Evolutionary conservation across 495 filamentous ascomycete species (phyloP).

Genomic region (Rhypophila decipiens): DNA sequence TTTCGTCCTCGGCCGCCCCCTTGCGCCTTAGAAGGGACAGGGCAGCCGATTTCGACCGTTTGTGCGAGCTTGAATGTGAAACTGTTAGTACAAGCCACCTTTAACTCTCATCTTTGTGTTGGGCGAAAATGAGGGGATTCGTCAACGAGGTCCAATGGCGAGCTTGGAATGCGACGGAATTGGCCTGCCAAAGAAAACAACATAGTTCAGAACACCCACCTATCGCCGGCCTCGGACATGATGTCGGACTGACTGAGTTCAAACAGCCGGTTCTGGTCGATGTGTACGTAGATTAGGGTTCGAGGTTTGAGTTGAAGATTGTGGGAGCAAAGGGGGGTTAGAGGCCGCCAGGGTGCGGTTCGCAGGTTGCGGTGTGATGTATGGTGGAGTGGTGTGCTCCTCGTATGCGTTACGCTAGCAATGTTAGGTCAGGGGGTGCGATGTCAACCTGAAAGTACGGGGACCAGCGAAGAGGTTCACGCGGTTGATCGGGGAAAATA

Average conservation of each 20-base stretch:
- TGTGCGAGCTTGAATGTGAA: constrained; percentile 33
- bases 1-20: constrained; percentile 39
- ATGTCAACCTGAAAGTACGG: no score
- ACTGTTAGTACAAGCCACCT: constrained; percentile 14
- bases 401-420: no score
- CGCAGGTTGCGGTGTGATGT: no score
- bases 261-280: background rate
- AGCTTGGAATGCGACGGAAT: background rate
- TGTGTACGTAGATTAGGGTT: no score
- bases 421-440: no score
- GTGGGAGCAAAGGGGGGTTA: no score
- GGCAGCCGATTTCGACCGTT: constrained; percentile 46
- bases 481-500: no score
- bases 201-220: constrained; percentile 20
- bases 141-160: constrained; percentile 2
- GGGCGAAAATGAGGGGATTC: background rate
- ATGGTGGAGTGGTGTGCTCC: no score
- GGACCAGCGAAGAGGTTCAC: no score
- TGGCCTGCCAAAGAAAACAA: background rate
- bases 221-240: constrained; percentile 42
- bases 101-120: no score
- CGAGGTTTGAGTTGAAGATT: no score
- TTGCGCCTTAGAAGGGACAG: constrained; percentile 44
- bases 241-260: background rate
- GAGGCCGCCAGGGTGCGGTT: background rate